phyloP scores from a whole-genome alignment of 805 yeast species.

The Wickerhamomyces pijperi region DNA sequence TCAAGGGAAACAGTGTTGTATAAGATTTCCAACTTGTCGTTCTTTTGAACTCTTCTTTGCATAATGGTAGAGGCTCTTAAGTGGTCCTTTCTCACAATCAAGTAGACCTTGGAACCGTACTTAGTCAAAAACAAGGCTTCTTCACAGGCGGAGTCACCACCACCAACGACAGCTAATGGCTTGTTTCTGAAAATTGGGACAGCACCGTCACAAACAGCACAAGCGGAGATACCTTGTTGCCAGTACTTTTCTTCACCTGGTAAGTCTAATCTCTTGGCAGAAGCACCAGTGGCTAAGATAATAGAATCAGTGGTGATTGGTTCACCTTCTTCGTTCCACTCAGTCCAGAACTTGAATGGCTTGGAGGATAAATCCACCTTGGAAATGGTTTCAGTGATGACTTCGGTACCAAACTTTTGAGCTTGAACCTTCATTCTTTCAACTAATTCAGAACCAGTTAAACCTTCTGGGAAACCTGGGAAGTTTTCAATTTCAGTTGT shows the following conservation, averaged over 20 bases:
- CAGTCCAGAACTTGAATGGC: conserved; percentile 97
- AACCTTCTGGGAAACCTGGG: conserved; percentile 96
- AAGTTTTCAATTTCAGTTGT: conserved; percentile 98
- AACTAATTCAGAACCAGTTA: conserved; percentile 82
- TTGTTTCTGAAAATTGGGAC: conserved; percentile 97
- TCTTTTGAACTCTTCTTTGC: conserved; percentile 83
- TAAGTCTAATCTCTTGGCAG: conserved; percentile 85
- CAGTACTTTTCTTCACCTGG: conserved; percentile 98
- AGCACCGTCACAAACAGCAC: conserved; percentile 99
- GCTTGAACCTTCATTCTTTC: conserved; percentile 90
- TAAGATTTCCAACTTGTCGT: conserved; percentile 84
- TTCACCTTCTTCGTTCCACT: conserved; percentile 83
- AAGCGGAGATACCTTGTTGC: conserved; percentile 99
- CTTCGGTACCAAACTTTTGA: conserved; percentile 78
- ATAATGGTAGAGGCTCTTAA: conserved; percentile 93
- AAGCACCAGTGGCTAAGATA: conserved; percentile 94
- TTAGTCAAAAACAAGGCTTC: conserved; percentile 96
- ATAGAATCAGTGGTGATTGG: conserved; percentile 91
- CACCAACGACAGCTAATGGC: conserved; percentile 96
- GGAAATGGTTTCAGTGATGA: conserved; percentile 90
- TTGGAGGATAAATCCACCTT: conserved; percentile 79
- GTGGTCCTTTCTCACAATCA: conserved; percentile 88
- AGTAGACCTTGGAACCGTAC: conserved; percentile 91
- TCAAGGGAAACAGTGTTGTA: conserved; percentile 79
- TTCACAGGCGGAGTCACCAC: conserved; percentile 99